Evolutionary conservation across 306 rosid genomes (phyloP).

Genomic region (Inga oerstediana): DNA sequence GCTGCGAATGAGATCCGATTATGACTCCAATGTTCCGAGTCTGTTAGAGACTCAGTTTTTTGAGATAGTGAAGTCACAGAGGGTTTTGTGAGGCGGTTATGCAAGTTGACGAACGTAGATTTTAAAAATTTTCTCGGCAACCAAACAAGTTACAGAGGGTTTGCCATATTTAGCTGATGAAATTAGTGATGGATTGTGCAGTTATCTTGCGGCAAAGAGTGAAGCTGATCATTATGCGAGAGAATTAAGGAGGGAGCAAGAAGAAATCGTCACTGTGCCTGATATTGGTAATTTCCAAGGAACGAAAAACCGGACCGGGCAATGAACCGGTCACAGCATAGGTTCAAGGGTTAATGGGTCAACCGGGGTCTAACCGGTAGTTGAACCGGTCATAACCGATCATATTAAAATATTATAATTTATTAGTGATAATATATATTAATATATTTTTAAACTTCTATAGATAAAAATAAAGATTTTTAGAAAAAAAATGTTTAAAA

Average conservation of each 20-base stretch:
- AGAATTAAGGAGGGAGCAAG: slow-evolving; percentile 84
- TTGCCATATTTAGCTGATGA: neutral
- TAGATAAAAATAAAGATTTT: too few species aligned
- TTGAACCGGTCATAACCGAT: too few species aligned
- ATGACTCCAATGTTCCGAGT: neutral
- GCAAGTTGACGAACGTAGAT: neutral
- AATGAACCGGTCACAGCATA: too few species aligned
- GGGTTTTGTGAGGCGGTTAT: neutral
- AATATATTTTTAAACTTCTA: too few species aligned
- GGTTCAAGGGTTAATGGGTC: too few species aligned
- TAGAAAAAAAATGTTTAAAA: too few species aligned
- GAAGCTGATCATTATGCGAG: slow-evolving; percentile 82
- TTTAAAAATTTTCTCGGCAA: neutral
- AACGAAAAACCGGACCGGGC: too few species aligned
- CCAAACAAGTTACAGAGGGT: neutral
- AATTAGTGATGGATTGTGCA: slow-evolving; percentile 19
- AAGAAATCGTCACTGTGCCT: slow-evolving; percentile 73
- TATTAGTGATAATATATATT: too few species aligned
- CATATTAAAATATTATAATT: too few species aligned
- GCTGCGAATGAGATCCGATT: neutral
- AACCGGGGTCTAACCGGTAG: too few species aligned
- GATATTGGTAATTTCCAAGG: slow-evolving; percentile 75
- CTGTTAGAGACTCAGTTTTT: neutral
- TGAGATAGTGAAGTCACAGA: neutral
- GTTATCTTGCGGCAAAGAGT: slow-evolving; percentile 92